Base-by-base conservation (phyloP, 2,329 filamentous ascomycete genomes). In the Onygenales sp. region DNA sequence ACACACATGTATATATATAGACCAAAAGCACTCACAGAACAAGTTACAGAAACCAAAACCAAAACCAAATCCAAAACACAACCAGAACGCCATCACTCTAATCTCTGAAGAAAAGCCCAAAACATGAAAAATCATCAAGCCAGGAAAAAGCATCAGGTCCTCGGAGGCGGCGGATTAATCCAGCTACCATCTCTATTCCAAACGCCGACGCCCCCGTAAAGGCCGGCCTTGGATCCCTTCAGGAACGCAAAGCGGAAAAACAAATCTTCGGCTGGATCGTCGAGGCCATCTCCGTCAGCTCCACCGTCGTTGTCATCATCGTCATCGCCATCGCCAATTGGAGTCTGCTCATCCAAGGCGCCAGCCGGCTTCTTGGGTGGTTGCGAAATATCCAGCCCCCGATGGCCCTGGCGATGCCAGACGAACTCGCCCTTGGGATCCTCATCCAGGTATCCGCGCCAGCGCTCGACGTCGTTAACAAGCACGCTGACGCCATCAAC, bases 381-480 rank as follows among this genome's bases (percentile, higher is more conserved):
- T n/a, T 11, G 33, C 9, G 59, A 57, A 11, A 72, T 56, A 49
- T 72, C 70, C n/a, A 73, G 54, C 0, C 70, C 70, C 11, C 59
- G 63, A 53, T 69, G 68, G 2, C 70, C 70, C 53, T 68, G 69
- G 17, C 70, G 69, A 51, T 70, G 68, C 77, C 77, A 80, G 0
- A 74, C 77, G 57, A 78, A 80, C 52, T 75, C 70, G 36, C 73
- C 75, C 3, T 60, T 64, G 39, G 66, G 63, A 37, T 72, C 65
- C 52, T 77, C 74, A 53, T 82, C 79, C 17, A 74, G 64, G 61
- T 81, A 84, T 2, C 76, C 77, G 5, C 77, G 69, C 66, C 78
- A 83, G 36, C 80, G 71, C 62, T 85, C 82, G 1, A 85, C 81
- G 51, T 85, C 82, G 57, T 84, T 84, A 54, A 84, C 77, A 3